Percentiles rank a stretch among this genome's conserved stretches.
These are phyloP conservation scores for Terana coerulea DNA, from an alignment of 768 basidiomycete genomes.

Conservation along the genomic window DNA sequence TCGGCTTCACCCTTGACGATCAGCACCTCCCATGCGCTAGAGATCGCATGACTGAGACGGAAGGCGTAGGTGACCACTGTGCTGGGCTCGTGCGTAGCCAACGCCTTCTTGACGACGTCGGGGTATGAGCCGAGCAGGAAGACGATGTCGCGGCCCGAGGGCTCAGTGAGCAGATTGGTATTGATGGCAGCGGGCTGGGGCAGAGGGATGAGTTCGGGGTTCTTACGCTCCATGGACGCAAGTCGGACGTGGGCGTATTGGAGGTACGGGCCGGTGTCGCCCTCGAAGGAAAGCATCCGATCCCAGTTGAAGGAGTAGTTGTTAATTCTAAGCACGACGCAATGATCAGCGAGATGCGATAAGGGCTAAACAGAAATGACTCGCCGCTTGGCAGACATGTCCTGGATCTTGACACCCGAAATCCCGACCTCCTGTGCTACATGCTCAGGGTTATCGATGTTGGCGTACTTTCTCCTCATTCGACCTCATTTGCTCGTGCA, in stretches of 20 bases:
- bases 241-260: slow-evolving; percentile 96
- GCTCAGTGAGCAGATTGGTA: slow-evolving; percentile 60
- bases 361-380: slow-evolving; percentile 19
- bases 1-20: slow-evolving; percentile 83
- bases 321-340: slow-evolving; percentile 61
- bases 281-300: slow-evolving; percentile 93
- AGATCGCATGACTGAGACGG: slow-evolving; percentile 82
- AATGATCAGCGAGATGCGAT: slow-evolving; percentile 2
- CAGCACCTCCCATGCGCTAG: slow-evolving; percentile 88
- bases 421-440: slow-evolving; percentile 85
- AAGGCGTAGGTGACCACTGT: slow-evolving; percentile 91
- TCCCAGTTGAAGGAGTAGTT: slow-evolving; percentile 96
- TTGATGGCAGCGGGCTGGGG: slow-evolving; percentile 67
- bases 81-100: slow-evolving; percentile 84
- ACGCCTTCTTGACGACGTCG: slow-evolving; percentile 82
- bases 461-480: slow-evolving; percentile 91
- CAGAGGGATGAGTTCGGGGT: slow-evolving; percentile 79
- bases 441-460: slow-evolving; percentile 81
- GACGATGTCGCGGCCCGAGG: slow-evolving; percentile 80
- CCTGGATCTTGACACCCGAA: slow-evolving; percentile 96
- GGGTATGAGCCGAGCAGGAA: slow-evolving; percentile 90
- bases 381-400: slow-evolving; percentile 91
- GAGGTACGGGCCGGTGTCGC: slow-evolving; percentile 93
- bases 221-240: slow-evolving; percentile 87
- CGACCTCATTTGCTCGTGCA: slow-evolving; percentile 96